These are phyloP conservation scores for Castanopsis chinensis DNA, from an alignment of 306 rosid species.

Conservation along the genomic window DNA sequence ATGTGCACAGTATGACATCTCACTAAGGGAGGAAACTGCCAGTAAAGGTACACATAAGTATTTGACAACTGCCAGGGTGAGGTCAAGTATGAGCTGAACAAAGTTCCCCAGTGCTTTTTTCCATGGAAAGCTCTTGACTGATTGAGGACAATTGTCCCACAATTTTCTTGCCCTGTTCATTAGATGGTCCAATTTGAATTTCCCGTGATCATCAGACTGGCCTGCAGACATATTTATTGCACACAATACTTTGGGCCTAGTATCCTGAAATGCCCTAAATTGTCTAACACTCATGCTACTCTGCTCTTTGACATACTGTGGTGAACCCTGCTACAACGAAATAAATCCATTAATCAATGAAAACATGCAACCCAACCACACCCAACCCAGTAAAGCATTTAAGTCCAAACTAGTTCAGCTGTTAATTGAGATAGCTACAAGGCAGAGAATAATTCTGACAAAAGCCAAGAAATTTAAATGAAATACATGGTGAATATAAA, in stretches of 20 bases:
- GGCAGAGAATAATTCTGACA: not conserved
- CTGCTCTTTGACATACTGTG: conserved; percentile 21
- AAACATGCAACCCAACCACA: not conserved
- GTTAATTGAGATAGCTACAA: not conserved
- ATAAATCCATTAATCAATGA: not conserved
- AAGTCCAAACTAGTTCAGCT: not conserved
- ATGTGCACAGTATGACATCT: conserved; percentile 87
- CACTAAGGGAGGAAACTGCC: conserved; percentile 67
- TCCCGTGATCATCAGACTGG: conserved; percentile 51
- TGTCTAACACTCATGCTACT: conserved; percentile 31
- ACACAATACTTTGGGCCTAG: conserved; percentile 35
- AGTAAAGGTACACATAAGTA: conserved; percentile 69
- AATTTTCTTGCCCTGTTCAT: conserved; percentile 44
- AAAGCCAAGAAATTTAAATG: not conserved
- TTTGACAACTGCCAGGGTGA: conserved; percentile 59
- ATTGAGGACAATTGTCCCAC: conserved; percentile 83
- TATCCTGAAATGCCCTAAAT: conserved; percentile 29
- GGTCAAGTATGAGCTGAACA: conserved; percentile 67
- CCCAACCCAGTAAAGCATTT: not conserved
- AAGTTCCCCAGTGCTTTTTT: conserved; percentile 58
- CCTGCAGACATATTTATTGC: conserved; percentile 70
- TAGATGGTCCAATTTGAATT: conserved; percentile 38
- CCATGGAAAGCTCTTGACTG: conserved; percentile 87
- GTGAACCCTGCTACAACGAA: conserved; percentile 29
- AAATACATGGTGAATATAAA: not conserved